Percentiles rank a stretch among this genome's conserved stretches.
Conservation (phyloP, 1,284 basidiomycete species). For the Pyrrhoderma noxium region DNA sequence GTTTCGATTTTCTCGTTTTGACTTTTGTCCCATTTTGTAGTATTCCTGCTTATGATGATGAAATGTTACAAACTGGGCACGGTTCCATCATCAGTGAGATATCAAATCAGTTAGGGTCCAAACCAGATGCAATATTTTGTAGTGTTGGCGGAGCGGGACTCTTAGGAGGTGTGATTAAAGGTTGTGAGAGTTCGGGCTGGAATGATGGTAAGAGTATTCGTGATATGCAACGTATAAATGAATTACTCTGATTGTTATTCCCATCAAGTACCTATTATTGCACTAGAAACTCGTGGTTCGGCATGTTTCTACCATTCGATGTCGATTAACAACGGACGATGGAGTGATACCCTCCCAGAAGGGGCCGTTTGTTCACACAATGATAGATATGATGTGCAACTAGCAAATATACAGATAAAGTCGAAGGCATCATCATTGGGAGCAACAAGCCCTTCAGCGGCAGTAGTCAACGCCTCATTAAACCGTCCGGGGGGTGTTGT, state of each 20-base stretch:
- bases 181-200: constrained; percentile 56
- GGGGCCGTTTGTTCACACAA: constrained; percentile 24
- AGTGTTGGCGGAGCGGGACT: constrained; percentile 70
- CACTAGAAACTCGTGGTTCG: constrained; percentile 61
- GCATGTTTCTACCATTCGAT: constrained; percentile 68
- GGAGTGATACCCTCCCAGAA: constrained; percentile 20
- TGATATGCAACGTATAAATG: not conserved
- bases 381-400: constrained; percentile 33
- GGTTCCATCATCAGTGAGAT: constrained; percentile 63
- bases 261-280: constrained; percentile 50
- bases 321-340: constrained; percentile 44
- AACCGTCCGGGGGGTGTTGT: constrained; percentile 46
- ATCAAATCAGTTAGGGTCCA: constrained; percentile 39
- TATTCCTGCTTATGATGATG: constrained; percentile 63
- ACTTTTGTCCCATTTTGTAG: constrained; percentile 34
- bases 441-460: constrained; percentile 54
- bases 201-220: constrained; percentile 43
- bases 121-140: constrained; percentile 68
- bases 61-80: constrained; percentile 64
- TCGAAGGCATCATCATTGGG: constrained; percentile 66
- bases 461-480: constrained; percentile 55
- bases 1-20: not conserved
- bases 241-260: not conserved
- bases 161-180: constrained; percentile 58
- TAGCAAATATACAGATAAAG: constrained; percentile 53